Base-by-base conservation (phyloP, 208 protist genomes). In the Herpetomonas samuelpessoai region DNA sequence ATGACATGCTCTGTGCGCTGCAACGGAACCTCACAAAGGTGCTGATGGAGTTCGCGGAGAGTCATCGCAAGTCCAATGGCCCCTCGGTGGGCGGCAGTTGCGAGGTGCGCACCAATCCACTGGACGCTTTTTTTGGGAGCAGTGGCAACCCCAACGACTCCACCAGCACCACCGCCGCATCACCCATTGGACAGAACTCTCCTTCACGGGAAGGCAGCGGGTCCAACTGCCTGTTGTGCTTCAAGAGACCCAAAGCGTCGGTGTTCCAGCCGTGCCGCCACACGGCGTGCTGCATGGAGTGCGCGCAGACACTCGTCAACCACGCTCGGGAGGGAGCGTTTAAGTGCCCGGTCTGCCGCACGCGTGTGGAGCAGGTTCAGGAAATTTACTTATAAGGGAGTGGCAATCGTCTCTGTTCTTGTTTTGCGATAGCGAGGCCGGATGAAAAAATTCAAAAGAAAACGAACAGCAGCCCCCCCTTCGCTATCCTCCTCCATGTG, bases 231-330 rank as follows among this genome's bases (percentile, higher is more conserved):
- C 54, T 93, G 2, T 52, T 83, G 25, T 93, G 86, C 49, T 46
- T 65, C 10, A 52, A 74, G 35, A 41, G 50, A 0, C 47, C 63
- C n/a, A 68, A 68, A 28, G 62, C 60, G 10, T 48, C 69, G 16
- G 45, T 88, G 26, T 55, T 91, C 53, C 65, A 83, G 41, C 86
- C 86, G n/a, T 93, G 86, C 53, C 52, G 71, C 3, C 86, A 93
- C 60, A 44, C 82, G 7, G 66, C 65, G 12, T 28, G 88, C 3
- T 93, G 86, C 52, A 57, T 44, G 29, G 0, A 46, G 22, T 92
- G 85, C 45, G 77, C 71, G 35, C 57, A 74, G 31, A 46, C 56
- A 6, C 68, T 77, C 41, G 66, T 65, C 29, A 74, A 77, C 30
- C 81, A 82, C 55, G 63, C 69, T 18, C 26, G 64, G 46, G 76